These are phyloP conservation scores for Flaveria ramosissima DNA, from an alignment of 129 eudicot species.

Conservation along the genomic window DNA sequence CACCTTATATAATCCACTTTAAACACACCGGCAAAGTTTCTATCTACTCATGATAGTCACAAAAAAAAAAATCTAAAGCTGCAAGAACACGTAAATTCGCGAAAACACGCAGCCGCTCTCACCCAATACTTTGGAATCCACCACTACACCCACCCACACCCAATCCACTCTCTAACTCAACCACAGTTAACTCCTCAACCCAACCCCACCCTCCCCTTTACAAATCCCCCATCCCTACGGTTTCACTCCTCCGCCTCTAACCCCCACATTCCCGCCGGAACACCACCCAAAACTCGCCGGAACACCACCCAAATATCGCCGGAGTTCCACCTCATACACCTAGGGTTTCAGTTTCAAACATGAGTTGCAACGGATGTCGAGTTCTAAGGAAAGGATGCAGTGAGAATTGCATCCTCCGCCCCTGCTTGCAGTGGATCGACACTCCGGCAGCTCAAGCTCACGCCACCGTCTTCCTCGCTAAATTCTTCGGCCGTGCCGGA, in stretches of 20 bases:
- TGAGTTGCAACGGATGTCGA: constrained; percentile 98
- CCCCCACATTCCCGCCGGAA: not conserved
- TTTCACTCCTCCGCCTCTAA: constrained; percentile 45
- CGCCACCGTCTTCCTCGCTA: constrained; percentile 95
- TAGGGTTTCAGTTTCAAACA: constrained; percentile 20
- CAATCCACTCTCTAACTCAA: constrained; percentile 34
- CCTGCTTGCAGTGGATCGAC: constrained; percentile 85
- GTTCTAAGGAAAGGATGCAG: constrained; percentile 93
- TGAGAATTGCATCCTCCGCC: constrained; percentile 71
- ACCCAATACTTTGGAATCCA: constrained; percentile 82
- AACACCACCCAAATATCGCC: no score
- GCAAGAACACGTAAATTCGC: constrained; percentile 61
- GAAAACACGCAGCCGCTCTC: constrained; percentile 93
- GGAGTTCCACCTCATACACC: no score
- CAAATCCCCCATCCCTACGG: constrained; percentile 25
- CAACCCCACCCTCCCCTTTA: constrained; percentile 16
- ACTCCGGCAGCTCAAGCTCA: constrained; percentile 79
- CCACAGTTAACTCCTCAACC: constrained; percentile 24
- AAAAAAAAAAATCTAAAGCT: no score
- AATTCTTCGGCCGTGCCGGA: constrained; percentile 95
- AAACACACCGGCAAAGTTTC: no score
- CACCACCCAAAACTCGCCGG: no score
- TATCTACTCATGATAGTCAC: no score
- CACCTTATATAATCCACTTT: no score
- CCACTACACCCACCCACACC: not conserved